Evolutionary conservation across 1,139 yeast species (phyloP).

Genomic region (Taiozyma sp.): DNA sequence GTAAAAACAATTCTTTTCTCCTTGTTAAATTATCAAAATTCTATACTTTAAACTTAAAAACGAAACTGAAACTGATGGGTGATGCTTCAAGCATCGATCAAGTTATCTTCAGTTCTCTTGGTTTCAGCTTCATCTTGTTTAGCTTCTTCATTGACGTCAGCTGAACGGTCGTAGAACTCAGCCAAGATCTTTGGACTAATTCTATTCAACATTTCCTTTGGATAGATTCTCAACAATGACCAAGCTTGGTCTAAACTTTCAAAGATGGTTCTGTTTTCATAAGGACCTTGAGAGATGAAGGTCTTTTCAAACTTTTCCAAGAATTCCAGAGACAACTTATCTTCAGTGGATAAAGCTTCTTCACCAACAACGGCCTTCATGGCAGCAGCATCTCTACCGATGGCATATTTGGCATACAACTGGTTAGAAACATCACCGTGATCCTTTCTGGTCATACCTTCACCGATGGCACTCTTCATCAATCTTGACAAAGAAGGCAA

Average conservation of each 20-base stretch:
- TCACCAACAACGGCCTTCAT: constrained; percentile 99
- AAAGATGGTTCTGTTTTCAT: constrained; percentile 89
- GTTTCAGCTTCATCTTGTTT: constrained; percentile 37
- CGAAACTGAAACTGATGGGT: background rate
- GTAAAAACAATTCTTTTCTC: background rate
- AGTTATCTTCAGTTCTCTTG: constrained; percentile 28
- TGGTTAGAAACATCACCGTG: constrained; percentile 99
- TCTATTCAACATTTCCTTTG: constrained; percentile 97
- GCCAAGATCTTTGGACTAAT: constrained; percentile 93
- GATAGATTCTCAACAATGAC: constrained; percentile 96
- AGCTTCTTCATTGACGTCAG: constrained; percentile 48
- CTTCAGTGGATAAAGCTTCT: constrained; percentile 97
- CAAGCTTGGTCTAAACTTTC: constrained; percentile 98
- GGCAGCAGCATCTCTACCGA: constrained; percentile 99
- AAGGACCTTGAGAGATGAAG: constrained; percentile 92
- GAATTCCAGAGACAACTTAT: constrained; percentile 92
- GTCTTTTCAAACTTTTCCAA: constrained; percentile 96
- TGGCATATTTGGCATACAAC: constrained; percentile 97
- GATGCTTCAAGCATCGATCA: constrained; percentile 19
- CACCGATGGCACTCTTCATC: constrained; percentile 99
- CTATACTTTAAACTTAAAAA: background rate
- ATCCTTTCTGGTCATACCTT: constrained; percentile 99
- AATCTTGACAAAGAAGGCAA: constrained; percentile 95
- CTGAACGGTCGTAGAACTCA: constrained; percentile 90
- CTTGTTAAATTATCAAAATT: background rate